A percentile compares a stretch with the other conserved stretches of the same genome.
Conservation (phyloP, 2,329 filamentous ascomycete genomes). For the Exophiala alcalophila region DNA sequence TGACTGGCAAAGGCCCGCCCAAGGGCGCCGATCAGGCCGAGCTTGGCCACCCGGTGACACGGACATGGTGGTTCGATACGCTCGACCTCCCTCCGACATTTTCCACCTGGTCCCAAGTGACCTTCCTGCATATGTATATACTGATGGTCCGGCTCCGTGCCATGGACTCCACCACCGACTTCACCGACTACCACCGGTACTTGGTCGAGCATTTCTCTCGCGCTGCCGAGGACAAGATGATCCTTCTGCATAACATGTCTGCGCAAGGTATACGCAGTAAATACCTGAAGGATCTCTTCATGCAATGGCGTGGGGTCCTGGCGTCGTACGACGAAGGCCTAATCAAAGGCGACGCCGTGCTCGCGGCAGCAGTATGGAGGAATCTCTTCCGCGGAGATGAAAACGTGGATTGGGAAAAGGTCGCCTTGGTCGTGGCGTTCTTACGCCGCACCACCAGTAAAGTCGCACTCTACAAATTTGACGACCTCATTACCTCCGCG, state of each 20-base stretch:
- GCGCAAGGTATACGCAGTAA: slow-evolving; percentile 56
- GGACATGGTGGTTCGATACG: slow-evolving; percentile 34
- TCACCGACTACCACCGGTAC: slow-evolving; percentile 79
- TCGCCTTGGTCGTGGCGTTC: slow-evolving; percentile 63
- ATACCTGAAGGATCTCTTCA: slow-evolving; percentile 79
- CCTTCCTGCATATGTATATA: slow-evolving; percentile 94
- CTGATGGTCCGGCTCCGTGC: slow-evolving; percentile 78
- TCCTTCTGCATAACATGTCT: slow-evolving; percentile 47
- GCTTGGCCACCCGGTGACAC: slow-evolving; percentile 60
- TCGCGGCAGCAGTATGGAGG: slow-evolving; percentile 75
- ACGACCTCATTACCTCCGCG: slow-evolving; percentile 9
- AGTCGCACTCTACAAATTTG: slow-evolving; percentile 5
- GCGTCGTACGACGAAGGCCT: slow-evolving; percentile 58
- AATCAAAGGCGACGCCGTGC: slow-evolving; percentile 46
- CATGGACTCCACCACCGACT: slow-evolving; percentile 63
- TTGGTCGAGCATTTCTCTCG: slow-evolving; percentile 85
- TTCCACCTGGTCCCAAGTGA: slow-evolving; percentile 92
- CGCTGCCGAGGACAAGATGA: slow-evolving; percentile 68
- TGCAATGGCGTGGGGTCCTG: slow-evolving; percentile 86
- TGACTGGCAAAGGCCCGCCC: slow-evolving; percentile 45
- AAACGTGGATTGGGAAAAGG: slow-evolving; percentile 58
- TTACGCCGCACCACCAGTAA: slow-evolving; percentile 45
- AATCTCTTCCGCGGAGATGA: slow-evolving; percentile 79
- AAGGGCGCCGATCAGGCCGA: slow-evolving; percentile 78
- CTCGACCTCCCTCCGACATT: slow-evolving; percentile 72